phyloP scores from a whole-genome alignment of 2,329 filamentous ascomycete genomes.

The Diaporthe velutina region DNA sequence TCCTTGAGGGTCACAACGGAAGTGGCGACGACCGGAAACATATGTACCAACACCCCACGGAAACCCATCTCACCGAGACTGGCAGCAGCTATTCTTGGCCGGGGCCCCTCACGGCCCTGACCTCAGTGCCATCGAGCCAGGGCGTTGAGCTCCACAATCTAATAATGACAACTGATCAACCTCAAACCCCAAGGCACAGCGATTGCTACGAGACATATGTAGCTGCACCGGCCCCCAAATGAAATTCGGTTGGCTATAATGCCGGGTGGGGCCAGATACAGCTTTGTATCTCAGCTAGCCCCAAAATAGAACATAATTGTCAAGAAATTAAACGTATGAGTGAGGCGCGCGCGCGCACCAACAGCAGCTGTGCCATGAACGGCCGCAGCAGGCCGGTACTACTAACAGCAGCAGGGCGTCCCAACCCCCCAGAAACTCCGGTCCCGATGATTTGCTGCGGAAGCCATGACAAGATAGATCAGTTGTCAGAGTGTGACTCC shows the following conservation, averaged over 20 bases:
- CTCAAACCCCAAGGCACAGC: not conserved
- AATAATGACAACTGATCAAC: not conserved
- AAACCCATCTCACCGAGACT: not conserved
- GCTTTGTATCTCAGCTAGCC: conserved; percentile 26
- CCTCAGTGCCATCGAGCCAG: not conserved
- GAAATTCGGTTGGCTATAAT: not conserved
- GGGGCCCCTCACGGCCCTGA: not conserved
- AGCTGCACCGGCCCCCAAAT: conserved; percentile 19
- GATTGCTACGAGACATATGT: not conserved
- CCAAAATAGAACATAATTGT: conserved; percentile 21
- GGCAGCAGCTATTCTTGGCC: conserved; percentile 1
- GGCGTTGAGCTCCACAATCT: not conserved
- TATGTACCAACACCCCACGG: not conserved
- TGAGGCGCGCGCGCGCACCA: conserved; percentile 27
- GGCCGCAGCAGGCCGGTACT: conserved; percentile 24
- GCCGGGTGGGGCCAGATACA: conserved; percentile 26
- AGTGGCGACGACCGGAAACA: not conserved
- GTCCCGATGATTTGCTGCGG: conserved; percentile 6
- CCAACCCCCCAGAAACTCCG: conserved; percentile 3
- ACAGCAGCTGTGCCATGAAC: conserved; percentile 12
- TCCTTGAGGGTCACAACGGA: not conserved
- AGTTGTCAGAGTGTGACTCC: not conserved
- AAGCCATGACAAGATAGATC: conserved; percentile 19
- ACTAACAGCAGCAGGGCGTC: conserved; percentile 6
- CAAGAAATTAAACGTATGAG: conserved; percentile 16